These are phyloP conservation scores for Amphichorda felina DNA, from an alignment of 2,329 filamentous ascomycete genomes.

Conservation along the genomic window DNA sequence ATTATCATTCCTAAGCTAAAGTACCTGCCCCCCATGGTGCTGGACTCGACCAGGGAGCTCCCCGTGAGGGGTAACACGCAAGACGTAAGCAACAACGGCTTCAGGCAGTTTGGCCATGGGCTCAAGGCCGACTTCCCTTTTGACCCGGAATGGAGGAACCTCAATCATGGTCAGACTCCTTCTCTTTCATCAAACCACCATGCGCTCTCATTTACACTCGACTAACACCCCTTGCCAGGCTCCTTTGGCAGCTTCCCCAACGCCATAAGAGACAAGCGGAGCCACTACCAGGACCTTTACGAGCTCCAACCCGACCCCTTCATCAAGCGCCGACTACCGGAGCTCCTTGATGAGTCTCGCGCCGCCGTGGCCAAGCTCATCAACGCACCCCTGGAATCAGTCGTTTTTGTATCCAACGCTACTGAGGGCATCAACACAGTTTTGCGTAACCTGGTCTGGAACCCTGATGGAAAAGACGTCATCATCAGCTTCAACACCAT, in stretches of 20 bases:
- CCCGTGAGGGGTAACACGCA: background rate
- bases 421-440: conserved; percentile 70
- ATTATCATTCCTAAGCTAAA: too few species aligned
- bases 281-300: conserved; percentile 50
- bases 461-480: conserved; percentile 59
- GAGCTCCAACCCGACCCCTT: conserved; percentile 67
- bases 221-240: conserved; percentile 28
- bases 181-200: background rate
- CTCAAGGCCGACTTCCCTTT: conserved; percentile 50
- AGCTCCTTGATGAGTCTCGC: conserved; percentile 54
- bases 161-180: conserved; percentile 60
- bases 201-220: background rate
- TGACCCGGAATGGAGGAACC: conserved; percentile 52
- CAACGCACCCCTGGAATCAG: conserved; percentile 49
- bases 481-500: conserved; percentile 70
- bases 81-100: background rate
- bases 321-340: conserved; percentile 56
- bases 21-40: too few species aligned
- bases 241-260: conserved; percentile 71
- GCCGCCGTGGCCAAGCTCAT: conserved; percentile 55
- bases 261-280: conserved; percentile 45
- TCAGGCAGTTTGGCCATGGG: conserved; percentile 1
- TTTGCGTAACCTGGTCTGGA: conserved; percentile 61
- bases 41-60: background rate
- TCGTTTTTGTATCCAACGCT: conserved; percentile 74